Evolutionary conservation across 2,329 filamentous ascomycete genomes (phyloP).

Genomic region (Alternaria solani): DNA sequence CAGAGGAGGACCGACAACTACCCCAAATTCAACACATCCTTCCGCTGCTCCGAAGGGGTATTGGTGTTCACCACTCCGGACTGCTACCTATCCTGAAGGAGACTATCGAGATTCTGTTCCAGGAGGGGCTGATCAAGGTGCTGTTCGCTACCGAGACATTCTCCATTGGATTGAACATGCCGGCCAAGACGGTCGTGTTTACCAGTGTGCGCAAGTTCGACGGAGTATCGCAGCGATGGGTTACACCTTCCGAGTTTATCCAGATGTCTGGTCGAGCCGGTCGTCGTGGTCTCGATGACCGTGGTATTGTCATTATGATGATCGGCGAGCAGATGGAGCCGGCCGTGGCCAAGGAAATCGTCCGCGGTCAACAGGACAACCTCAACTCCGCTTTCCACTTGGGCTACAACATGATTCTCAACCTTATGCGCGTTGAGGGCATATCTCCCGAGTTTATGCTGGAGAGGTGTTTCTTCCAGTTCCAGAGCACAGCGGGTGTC

Average conservation of each 20-base stretch:
- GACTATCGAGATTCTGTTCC: slow-evolving; percentile 98
- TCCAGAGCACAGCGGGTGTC: slow-evolving; percentile 92
- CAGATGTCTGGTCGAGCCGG: slow-evolving; percentile 99
- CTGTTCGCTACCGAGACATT: slow-evolving; percentile 98
- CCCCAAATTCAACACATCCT: slow-evolving; percentile 92
- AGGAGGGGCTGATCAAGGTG: slow-evolving; percentile 97
- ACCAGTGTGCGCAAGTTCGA: slow-evolving; percentile 96
- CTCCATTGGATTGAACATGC: slow-evolving; percentile 98
- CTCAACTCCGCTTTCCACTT: slow-evolving; percentile 98
- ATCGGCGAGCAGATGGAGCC: slow-evolving; percentile 96
- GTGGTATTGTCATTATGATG: slow-evolving; percentile 99
- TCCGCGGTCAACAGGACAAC: slow-evolving; percentile 94
- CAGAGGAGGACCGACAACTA: slow-evolving; percentile 86
- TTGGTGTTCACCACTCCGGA: slow-evolving; percentile 97
- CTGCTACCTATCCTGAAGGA: slow-evolving; percentile 96
- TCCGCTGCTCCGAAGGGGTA: slow-evolving; percentile 86
- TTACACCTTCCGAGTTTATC: slow-evolving; percentile 95
- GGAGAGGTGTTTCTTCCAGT: slow-evolving; percentile 98
- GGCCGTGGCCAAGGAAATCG: slow-evolving; percentile 90
- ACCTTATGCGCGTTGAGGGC: slow-evolving; percentile 96
- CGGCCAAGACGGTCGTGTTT: slow-evolving; percentile 98
- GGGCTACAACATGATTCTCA: slow-evolving; percentile 99
- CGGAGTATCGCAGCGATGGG: slow-evolving; percentile 78
- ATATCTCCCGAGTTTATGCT: slow-evolving; percentile 99
- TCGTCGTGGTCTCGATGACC: slow-evolving; percentile 94